These are phyloP conservation scores for Phytomonas serpens DNA, from an alignment of 208 protist genomes.

Conservation along the genomic window DNA sequence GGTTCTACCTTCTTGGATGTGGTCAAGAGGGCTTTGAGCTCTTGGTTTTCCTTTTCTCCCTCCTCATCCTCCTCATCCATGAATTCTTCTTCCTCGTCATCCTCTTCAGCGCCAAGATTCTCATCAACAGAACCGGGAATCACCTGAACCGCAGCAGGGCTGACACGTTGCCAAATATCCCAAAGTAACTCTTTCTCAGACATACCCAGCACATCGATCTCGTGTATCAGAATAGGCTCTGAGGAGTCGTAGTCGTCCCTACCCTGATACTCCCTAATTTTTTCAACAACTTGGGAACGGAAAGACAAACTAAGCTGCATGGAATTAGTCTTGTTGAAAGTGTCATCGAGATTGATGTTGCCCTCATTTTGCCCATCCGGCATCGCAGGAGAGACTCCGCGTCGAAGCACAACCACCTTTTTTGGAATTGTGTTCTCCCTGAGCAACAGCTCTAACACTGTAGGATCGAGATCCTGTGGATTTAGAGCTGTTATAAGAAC, in stretches of 20 bases:
- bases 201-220: constrained; percentile 1
- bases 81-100: constrained; percentile 39
- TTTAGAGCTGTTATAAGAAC: not conserved
- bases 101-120: constrained; percentile 32
- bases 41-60: constrained; percentile 49
- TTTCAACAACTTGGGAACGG: not conserved
- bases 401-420: not conserved
- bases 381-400: not conserved
- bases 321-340: not conserved
- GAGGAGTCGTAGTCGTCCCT: not conserved
- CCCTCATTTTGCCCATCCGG: not conserved
- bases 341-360: not conserved
- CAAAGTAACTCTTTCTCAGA: not conserved
- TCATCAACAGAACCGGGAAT: constrained; percentile 38
- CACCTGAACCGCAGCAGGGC: constrained; percentile 31
- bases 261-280: constrained; percentile 1
- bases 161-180: constrained; percentile 10
- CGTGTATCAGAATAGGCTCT: not conserved
- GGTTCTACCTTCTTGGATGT: constrained; percentile 19
- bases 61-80: constrained; percentile 45
- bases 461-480: not conserved
- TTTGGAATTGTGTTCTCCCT: not conserved
- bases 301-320: not conserved
- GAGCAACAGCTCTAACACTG: not conserved
- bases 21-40: constrained; percentile 12